Evolutionary conservation across 805 yeast species (phyloP).

Genomic region (Kluyveromyces starmeri): DNA sequence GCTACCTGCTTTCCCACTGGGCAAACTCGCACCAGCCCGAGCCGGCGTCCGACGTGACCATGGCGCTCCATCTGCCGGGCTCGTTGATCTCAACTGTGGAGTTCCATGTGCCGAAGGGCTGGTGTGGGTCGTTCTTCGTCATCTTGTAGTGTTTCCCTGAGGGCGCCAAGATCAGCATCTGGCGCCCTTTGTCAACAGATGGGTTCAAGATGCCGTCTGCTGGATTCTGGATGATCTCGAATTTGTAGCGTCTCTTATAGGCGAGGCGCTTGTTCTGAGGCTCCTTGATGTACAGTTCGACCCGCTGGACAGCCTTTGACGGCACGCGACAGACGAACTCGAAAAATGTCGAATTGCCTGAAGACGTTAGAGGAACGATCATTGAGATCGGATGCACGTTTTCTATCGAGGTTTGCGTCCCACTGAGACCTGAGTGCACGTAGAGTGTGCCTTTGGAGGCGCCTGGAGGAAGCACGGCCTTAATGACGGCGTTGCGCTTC

Average conservation of each 20-base stretch:
- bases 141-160: constrained; percentile 67
- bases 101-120: constrained; percentile 50
- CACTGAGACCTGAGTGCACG: constrained; percentile 62
- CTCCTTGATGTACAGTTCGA: constrained; percentile 73
- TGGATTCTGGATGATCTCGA: constrained; percentile 56
- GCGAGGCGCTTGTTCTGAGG: constrained; percentile 69
- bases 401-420: constrained; percentile 46
- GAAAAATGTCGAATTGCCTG: constrained; percentile 48
- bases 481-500: constrained; percentile 59
- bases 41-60: constrained; percentile 69
- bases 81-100: constrained; percentile 56
- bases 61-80: constrained; percentile 73
- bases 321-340: constrained; percentile 68
- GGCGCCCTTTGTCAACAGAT: constrained; percentile 31
- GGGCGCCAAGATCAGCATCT: constrained; percentile 74
- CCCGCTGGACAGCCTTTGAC: constrained; percentile 54
- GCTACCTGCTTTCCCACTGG: constrained; percentile 68
- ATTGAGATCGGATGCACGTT: constrained; percentile 61
- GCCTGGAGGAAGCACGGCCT: constrained; percentile 70
- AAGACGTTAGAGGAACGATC: constrained; percentile 67
- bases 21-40: constrained; percentile 82
- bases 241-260: constrained; percentile 51
- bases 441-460: constrained; percentile 62
- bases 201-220: constrained; percentile 37
- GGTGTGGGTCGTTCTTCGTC: constrained; percentile 37